Evolutionary conservation across 1,284 basidiomycete species (phyloP), one percentile per base, ranked within the genome.

Genomic region (Mycosarcoma maydis): DNA sequence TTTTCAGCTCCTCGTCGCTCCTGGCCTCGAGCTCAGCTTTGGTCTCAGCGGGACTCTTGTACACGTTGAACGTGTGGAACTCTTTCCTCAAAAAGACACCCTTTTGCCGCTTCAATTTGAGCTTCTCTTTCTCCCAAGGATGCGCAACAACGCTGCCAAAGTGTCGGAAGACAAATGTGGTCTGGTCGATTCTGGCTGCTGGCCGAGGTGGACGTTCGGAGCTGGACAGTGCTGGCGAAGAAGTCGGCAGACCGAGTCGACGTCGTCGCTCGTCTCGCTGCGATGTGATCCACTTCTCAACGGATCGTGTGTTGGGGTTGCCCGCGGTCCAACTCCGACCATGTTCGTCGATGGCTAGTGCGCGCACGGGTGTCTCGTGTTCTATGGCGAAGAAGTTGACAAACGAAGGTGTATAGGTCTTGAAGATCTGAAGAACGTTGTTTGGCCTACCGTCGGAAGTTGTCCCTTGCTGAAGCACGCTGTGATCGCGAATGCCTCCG

Each of bases 321-420:
- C 54, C 55, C 4, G 65, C 71, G 0, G 73, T 69, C 73, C 73
- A 75, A 16, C 45, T 47, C 14, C 73, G 54, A 3, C 73, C 73
- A 9, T 56, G 43, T n/a, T 48, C 36, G 30, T 75, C 73, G 2
- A 68, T 41, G 1, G 53, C 73, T 1, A 75, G 36, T 2, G 71
- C 73, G 10, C 55, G 49, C 14, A 61, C 39, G 11, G 71, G 61
- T 6, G 23, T 40, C 9, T 56, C 51, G 33, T 51, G 46, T 14
- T 61, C 50, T 14, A 46, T 23, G 10, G 38, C 30, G 48, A 60
- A 64, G 24, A 73, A 73, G 45, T 57, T 68, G 45, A 73, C 67
- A 40, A 72, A 75, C 22, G 57, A 58, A 0, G 73, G 73, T 17
- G 67, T 68, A 43, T 75, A 75, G 5, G 60, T 73, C 48, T 68